Evolutionary conservation across 306 rosid species (phyloP).

Genomic region (Acacia acuminata): DNA sequence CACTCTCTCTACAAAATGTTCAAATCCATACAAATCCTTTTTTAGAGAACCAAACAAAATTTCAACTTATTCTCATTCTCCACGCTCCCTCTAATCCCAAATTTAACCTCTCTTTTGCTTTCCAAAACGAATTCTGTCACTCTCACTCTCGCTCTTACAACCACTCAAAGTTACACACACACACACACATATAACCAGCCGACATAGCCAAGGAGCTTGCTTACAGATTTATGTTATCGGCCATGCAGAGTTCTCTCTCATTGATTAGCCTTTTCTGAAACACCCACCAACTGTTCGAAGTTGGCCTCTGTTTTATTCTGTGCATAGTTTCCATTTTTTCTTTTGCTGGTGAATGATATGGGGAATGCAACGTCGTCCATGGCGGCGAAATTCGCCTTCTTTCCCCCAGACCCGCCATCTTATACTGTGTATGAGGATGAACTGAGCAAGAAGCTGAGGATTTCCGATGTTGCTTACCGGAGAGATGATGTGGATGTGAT

Average conservation of each 20-base stretch:
- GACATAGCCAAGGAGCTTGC: not conserved
- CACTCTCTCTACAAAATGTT: not conserved
- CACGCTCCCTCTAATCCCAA: constrained; percentile 16
- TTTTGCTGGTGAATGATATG: constrained; percentile 20
- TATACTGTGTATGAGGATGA: constrained; percentile 42
- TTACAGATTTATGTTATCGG: not conserved
- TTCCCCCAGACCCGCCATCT: constrained; percentile 65
- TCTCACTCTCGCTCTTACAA: too few species aligned
- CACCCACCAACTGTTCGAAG: not conserved
- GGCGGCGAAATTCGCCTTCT: constrained; percentile 73
- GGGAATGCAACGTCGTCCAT: constrained; percentile 75
- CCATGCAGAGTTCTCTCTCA: not conserved
- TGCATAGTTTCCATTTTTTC: not conserved
- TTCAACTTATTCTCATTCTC: constrained; percentile 17
- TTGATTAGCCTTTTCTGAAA: not conserved
- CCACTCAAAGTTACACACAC: not conserved
- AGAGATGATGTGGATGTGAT: constrained; percentile 67
- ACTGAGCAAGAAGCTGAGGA: constrained; percentile 48
- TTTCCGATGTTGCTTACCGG: constrained; percentile 42
- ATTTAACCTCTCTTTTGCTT: not conserved
- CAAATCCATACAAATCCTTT: constrained; percentile 2
- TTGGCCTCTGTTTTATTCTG: not conserved
- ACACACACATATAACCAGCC: not conserved
- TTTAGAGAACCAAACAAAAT: constrained; percentile 34
- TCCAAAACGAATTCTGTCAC: not conserved